phyloP scores from a whole-genome alignment of 2,329 filamentous ascomycete genomes.

The Alternaria sp. region DNA sequence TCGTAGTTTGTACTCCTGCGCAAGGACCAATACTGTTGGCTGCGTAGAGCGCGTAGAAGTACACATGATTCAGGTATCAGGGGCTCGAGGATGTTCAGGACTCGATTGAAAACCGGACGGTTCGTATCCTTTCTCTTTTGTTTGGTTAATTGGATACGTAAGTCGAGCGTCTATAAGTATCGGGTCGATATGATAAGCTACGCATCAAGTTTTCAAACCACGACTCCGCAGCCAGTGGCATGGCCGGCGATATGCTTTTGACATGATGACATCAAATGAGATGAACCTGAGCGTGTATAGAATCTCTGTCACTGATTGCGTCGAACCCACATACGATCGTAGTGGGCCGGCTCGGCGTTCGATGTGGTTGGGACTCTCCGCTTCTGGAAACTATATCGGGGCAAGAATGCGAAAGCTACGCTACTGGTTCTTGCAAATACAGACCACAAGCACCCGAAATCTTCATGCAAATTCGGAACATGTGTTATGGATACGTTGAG shows the following conservation, averaged over 20 bases:
- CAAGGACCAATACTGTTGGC: not conserved
- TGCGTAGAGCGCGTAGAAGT: not conserved
- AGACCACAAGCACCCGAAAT: not conserved
- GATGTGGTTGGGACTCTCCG: not conserved
- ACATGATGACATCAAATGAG: not conserved
- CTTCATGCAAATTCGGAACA: not conserved
- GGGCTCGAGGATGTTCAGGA: not conserved
- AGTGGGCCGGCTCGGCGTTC: not conserved
- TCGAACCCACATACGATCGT: not conserved
- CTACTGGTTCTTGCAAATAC: not conserved
- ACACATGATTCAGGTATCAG: not conserved
- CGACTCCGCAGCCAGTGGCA: not conserved
- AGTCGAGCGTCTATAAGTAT: not conserved
- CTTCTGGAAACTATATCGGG: not conserved
- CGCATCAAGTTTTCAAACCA: not conserved
- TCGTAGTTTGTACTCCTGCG: not conserved
- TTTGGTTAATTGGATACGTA: not conserved
- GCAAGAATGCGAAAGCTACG: not conserved
- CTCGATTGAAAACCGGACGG: not conserved
- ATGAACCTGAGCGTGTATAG: not conserved
- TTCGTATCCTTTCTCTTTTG: not conserved
- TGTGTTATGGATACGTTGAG: not conserved
- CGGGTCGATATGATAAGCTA: not conserved
- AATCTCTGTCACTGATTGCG: not conserved
- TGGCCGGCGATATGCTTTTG: not conserved